Percentiles rank a stretch among this genome's conserved stretches.
phyloP scores from a whole-genome alignment of 345 rosid genomes.

The Lenwebbia sp. region DNA sequence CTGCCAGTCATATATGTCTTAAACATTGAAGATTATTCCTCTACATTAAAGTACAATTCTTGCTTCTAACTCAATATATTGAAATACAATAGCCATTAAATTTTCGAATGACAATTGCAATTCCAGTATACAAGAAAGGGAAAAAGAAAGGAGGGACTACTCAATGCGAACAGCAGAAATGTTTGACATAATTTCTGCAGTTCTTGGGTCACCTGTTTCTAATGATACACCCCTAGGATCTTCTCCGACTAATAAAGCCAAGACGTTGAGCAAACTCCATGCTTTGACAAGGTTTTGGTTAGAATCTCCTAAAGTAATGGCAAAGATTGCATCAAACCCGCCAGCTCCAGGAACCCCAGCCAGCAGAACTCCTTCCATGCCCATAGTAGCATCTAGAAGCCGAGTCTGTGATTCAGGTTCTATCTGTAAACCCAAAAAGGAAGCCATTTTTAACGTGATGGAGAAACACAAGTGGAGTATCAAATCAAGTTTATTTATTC shows the following conservation, averaged over 20 bases:
- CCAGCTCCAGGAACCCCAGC: slow-evolving; percentile 99
- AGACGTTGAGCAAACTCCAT: slow-evolving; percentile 68
- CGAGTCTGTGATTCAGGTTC: slow-evolving; percentile 78
- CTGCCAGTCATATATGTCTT: not conserved
- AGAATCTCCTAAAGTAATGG: slow-evolving; percentile 63
- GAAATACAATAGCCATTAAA: not conserved
- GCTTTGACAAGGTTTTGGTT: slow-evolving; percentile 36
- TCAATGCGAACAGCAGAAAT: slow-evolving; percentile 45
- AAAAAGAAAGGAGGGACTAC: slow-evolving; percentile 9
- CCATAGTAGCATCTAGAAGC: slow-evolving; percentile 75
- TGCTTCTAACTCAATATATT: not conserved
- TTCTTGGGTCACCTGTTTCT: slow-evolving; percentile 77
- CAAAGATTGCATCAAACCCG: slow-evolving; percentile 88
- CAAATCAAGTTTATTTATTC: not conserved
- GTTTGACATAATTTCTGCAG: slow-evolving; percentile 38
- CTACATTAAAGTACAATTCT: not conserved
- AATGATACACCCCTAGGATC: slow-evolving; percentile 79
- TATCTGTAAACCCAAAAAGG: slow-evolving; percentile 41
- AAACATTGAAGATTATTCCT: not conserved
- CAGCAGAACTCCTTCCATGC: slow-evolving; percentile 75
- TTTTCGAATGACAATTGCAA: not conserved
- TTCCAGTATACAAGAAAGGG: not conserved
- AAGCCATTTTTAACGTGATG: not conserved
- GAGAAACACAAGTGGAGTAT: not conserved
- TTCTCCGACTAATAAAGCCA: slow-evolving; percentile 84